phyloP scores from a whole-genome alignment of 1,284 basidiomycete species.

The Heterobasidion occidentale region DNA sequence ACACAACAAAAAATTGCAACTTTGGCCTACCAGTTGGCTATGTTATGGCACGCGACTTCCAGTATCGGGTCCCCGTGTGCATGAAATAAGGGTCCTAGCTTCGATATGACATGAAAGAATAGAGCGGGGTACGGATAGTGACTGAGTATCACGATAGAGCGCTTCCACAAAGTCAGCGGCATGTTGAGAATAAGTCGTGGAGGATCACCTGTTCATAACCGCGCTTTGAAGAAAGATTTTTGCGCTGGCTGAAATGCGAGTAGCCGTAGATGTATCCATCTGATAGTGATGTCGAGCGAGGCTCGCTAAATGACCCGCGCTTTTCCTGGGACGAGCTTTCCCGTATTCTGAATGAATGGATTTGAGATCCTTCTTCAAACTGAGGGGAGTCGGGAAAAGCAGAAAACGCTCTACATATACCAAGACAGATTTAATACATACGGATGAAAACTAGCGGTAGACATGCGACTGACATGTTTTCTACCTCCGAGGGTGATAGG shows the following conservation, averaged over 20 bases:
- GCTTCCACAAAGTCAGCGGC: conserved; percentile 31
- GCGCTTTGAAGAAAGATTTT: conserved; percentile 63
- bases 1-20: conserved; percentile 3
- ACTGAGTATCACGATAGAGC: conserved; percentile 81
- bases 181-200: background rate
- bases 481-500: conserved; percentile 60
- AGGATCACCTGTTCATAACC: conserved; percentile 77
- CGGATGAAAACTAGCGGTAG: background rate
- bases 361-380: conserved; percentile 67
- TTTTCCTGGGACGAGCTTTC: conserved; percentile 20
- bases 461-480: conserved; percentile 71
- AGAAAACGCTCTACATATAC: conserved; percentile 71
- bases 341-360: conserved; percentile 69
- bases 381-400: conserved; percentile 89
- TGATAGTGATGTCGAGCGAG: conserved; percentile 22
- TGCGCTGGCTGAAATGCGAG: conserved; percentile 73
- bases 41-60: conserved; percentile 81
- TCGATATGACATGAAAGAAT: conserved; percentile 62
- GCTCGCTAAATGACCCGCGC: too few species aligned
- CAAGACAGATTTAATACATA: conserved; percentile 3
- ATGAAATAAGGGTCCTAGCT: conserved; percentile 75
- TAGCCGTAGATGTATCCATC: conserved; percentile 81
- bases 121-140: conserved; percentile 81
- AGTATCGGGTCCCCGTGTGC: conserved; percentile 72
- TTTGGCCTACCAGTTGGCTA: conserved; percentile 70